A percentile compares a stretch with the other conserved stretches of the same genome.
Evolutionary conservation across 768 basidiomycete genomes (phyloP).

Genomic region (Glaciozyma martinii): DNA sequence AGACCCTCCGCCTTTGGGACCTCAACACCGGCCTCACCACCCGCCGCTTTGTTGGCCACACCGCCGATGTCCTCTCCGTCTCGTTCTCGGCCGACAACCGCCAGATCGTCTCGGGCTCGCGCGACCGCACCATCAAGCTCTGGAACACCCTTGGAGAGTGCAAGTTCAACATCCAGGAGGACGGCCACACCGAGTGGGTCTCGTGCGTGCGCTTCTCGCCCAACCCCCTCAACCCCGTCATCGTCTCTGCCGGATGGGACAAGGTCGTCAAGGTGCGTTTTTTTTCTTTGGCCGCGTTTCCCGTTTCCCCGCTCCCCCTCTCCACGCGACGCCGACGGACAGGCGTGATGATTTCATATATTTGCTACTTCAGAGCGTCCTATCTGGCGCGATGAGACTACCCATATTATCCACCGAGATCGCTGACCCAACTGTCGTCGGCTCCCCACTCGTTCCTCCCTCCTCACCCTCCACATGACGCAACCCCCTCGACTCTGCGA

Average conservation of each 20-base stretch:
- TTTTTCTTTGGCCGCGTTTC: constrained; percentile 3
- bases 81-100: constrained; percentile 99
- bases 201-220: constrained; percentile 99
- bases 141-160: constrained; percentile 99
- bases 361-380: constrained; percentile 68
- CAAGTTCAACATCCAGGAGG: constrained; percentile 99
- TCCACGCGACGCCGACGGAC: background rate
- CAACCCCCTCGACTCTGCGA: constrained; percentile 19
- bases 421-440: constrained; percentile 49
- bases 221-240: constrained; percentile 92
- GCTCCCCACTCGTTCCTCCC: constrained; percentile 4
- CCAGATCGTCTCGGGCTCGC: constrained; percentile 96
- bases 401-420: constrained; percentile 61
- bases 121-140: constrained; percentile 95
- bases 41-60: constrained; percentile 95
- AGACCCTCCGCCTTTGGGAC: constrained; percentile 99
- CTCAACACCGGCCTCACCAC: constrained; percentile 95
- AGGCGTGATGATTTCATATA: constrained; percentile 45
- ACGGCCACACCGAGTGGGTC: constrained; percentile 98
- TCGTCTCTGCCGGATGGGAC: constrained; percentile 99
- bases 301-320: constrained; percentile 34
- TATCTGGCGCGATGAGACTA: constrained; percentile 59
- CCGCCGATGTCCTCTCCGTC: constrained; percentile 93
- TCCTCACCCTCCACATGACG: background rate
- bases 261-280: constrained; percentile 92